Evolutionary conservation across 2,329 filamentous ascomycete genomes (phyloP), one percentile per base, ranked within the genome.

Genomic region (Nannizziopsis barbatae): DNA sequence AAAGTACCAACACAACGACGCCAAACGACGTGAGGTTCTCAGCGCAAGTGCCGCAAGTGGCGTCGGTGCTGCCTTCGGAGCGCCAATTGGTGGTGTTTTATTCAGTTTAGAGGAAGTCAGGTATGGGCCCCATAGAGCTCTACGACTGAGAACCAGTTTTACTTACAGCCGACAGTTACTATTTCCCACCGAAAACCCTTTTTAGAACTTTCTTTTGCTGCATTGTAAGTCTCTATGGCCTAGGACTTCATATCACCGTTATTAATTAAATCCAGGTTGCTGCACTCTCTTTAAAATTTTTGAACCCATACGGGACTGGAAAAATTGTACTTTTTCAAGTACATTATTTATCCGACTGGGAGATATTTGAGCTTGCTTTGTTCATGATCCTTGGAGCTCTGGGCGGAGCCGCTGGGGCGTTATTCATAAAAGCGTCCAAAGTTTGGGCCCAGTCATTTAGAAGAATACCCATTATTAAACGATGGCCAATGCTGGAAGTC

Each of bases 201-300:
- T 98, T 98, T 71, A 76, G 92, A 46, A 96, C 92, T 0, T 98
- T 98, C 66, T 96, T 96, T 68, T 96, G 90, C 71, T 96, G 90
- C 66, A 96, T 96, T 58, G 83, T 84, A 64, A 62, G 33, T 37
- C 42, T 20, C 1, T 20, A 7, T 11, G 14, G 7, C 5, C 9
- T 11, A 41, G 15, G 22, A 5, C 17, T 14, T n/a, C 11, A 38
- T 5, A 12, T 5, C 27, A 17, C 4, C 5, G 22, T 51, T 15
- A 22, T 42, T 50, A 40, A 37, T 20, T 36, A 45, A 9, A 8
- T 31, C 10, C 30, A 60, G 57, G 75, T 72, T 30, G 89, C 92
- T 1, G 88, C 92, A 0, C 68, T 98, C 31, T 90, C 89, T 1
- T 73, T 98, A 57, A 95, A 95, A 60, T 95, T 95, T 56, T 72